phyloP scores from a whole-genome alignment of 371 early-diverging fungal genomes.

The Mortierella sp. region DNA sequence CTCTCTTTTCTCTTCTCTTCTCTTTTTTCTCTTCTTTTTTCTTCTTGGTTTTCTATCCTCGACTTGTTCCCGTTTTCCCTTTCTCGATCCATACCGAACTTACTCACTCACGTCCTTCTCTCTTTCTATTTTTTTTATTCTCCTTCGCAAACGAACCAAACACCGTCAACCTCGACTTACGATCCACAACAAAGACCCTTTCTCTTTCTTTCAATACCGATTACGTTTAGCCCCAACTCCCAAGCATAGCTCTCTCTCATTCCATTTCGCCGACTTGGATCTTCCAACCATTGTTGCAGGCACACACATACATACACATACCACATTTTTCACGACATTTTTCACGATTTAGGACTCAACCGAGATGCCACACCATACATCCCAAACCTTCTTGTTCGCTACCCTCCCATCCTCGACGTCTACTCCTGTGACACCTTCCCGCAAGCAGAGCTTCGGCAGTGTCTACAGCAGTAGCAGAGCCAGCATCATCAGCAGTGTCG shows the following conservation, averaged over 20 bases:
- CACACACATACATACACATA: not conserved
- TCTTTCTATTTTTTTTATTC: not conserved
- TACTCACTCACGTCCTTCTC: not conserved
- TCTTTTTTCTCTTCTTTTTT: not conserved
- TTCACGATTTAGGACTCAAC: slow-evolving; percentile 5
- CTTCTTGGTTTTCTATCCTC: not conserved
- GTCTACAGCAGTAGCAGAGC: slow-evolving; percentile 22
- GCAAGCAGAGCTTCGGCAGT: slow-evolving; percentile 23
- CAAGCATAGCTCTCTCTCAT: not conserved
- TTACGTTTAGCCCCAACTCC: slow-evolving; percentile 8
- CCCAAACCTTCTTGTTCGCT: slow-evolving; percentile 40
- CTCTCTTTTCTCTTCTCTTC: not conserved
- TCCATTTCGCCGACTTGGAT: not conserved
- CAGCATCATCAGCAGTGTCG: slow-evolving; percentile 23
- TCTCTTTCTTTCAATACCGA: not conserved
- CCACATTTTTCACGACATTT: slow-evolving; percentile 5
- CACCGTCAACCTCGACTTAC: not conserved
- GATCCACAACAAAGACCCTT: not conserved
- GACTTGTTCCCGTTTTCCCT: slow-evolving; percentile 3
- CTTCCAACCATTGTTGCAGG: not conserved
- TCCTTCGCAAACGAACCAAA: not conserved
- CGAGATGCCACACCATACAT: slow-evolving; percentile 23
- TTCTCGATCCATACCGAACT: not conserved
- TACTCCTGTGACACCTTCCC: not conserved
- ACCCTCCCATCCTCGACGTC: slow-evolving; percentile 38